Conservation (phyloP, 2,329 filamentous ascomycete species). For the Claviceps sp. region DNA sequence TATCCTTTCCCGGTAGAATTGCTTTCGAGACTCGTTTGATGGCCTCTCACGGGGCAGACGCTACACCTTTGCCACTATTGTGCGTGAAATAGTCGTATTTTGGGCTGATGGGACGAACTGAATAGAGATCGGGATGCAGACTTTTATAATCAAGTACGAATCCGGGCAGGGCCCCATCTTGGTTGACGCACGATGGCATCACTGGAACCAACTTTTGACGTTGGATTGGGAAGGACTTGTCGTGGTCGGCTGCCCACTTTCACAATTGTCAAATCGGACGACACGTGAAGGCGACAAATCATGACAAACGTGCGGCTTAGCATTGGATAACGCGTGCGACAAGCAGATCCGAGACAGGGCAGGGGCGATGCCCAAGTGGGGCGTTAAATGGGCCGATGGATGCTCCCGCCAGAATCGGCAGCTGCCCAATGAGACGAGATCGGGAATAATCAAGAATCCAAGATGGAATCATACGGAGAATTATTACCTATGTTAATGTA, state of each 20-base stretch:
- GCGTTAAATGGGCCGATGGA: slow-evolving; percentile 1
- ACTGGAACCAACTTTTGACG: not conserved
- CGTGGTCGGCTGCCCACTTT: not conserved
- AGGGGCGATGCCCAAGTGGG: not conserved
- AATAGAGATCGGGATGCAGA: no score
- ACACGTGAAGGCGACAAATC: slow-evolving; percentile 5
- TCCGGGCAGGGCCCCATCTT: no score
- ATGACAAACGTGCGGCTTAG: slow-evolving; percentile 18
- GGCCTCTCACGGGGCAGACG: not conserved
- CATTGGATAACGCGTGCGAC: slow-evolving; percentile 11
- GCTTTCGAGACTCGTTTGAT: not conserved
- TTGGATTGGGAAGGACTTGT: not conserved
- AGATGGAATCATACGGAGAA: no score
- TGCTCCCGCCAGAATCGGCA: not conserved
- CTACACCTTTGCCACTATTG: not conserved
- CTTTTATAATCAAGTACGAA: no score
- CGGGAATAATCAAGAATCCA: no score
- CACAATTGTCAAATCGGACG: slow-evolving; percentile 1
- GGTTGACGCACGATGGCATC: no score
- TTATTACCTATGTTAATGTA: no score
- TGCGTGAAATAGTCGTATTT: no score
- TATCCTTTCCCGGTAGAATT: no score
- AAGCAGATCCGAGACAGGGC: not conserved
- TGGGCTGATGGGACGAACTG: no score
- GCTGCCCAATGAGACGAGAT: not conserved